A percentile compares a stretch with the other conserved stretches of the same genome.
Conservation (phyloP, 768 basidiomycete species). For the Boletellus ananiceps region DNA sequence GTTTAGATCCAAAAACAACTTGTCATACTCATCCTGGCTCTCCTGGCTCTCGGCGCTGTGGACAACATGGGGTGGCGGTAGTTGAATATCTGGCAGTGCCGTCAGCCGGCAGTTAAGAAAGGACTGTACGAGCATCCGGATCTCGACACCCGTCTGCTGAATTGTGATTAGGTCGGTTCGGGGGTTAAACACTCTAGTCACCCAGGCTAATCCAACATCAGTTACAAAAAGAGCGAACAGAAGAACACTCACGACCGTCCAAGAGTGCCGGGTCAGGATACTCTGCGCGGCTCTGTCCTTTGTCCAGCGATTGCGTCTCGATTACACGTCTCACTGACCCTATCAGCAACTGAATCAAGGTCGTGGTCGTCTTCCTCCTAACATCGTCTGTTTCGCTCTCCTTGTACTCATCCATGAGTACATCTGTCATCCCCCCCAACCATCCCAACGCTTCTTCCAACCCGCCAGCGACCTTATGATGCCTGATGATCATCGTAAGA, state of each 20-base stretch:
- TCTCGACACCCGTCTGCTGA: constrained; percentile 45
- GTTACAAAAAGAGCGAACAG: background rate
- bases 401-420: constrained; percentile 54
- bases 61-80: constrained; percentile 30
- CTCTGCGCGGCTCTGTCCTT: constrained; percentile 27
- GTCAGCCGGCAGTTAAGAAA: constrained; percentile 56
- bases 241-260: constrained; percentile 42
- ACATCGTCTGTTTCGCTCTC: constrained; percentile 22
- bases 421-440: constrained; percentile 55
- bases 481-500: constrained; percentile 57
- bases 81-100: constrained; percentile 39
- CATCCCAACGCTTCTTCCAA: constrained; percentile 56
- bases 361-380: constrained; percentile 28
- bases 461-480: constrained; percentile 40
- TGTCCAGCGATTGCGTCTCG: constrained; percentile 36
- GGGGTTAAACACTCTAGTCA: constrained; percentile 45
- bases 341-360: constrained; percentile 50
- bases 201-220: constrained; percentile 46
- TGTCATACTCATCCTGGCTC: constrained; percentile 73
- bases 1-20: constrained; percentile 52
- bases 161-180: constrained; percentile 39
- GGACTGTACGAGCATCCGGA: constrained; percentile 53
- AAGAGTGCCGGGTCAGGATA: constrained; percentile 66
- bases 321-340: constrained; percentile 52
- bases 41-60: constrained; percentile 48